A percentile compares a stretch with the other conserved stretches of the same genome.
Conservation (phyloP, 2,329 filamentous ascomycete genomes). For the Stachybotrys echinatus region DNA sequence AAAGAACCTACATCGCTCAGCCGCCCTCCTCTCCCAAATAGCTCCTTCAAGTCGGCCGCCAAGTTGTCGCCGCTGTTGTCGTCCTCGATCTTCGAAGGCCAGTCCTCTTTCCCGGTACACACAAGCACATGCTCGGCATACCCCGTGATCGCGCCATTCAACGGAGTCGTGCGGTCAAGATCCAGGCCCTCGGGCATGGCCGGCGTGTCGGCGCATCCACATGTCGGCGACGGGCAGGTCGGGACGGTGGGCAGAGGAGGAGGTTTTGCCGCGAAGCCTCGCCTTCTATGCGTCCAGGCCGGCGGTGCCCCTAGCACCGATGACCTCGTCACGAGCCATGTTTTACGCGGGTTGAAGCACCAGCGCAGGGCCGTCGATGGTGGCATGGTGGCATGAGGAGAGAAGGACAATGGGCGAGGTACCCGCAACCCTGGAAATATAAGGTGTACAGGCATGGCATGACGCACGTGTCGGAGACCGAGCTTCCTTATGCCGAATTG, state of each 20-base stretch:
- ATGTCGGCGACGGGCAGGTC: slow-evolving; percentile 70
- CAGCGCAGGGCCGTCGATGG: neutral
- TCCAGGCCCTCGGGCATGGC: slow-evolving; percentile 60
- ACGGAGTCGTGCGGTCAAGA: slow-evolving; percentile 64
- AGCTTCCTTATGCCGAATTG: too few relatives aligned
- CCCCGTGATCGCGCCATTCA: slow-evolving; percentile 71
- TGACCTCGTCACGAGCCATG: neutral
- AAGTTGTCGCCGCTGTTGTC: slow-evolving; percentile 64
- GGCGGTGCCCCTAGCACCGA: neutral
- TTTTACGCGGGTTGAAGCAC: neutral
- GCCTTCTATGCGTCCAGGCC: neutral
- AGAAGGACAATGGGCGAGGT: neutral
- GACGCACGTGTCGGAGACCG: too few relatives aligned
- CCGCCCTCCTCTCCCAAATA: slow-evolving; percentile 60
- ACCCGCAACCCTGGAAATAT: too few relatives aligned
- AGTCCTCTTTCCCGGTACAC: slow-evolving; percentile 75
- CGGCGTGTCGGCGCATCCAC: slow-evolving; percentile 65
- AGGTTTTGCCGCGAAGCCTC: slow-evolving; percentile 9
- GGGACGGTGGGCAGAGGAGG: slow-evolving; percentile 38
- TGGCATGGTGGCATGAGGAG: neutral
- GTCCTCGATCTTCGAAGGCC: slow-evolving; percentile 80
- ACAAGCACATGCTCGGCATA: slow-evolving; percentile 82
- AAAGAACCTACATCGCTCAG: slow-evolving; percentile 56
- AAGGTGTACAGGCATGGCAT: neutral
- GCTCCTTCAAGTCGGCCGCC: slow-evolving; percentile 65